Evolutionary conservation across 768 basidiomycete genomes (phyloP), one percentile per base, ranked within the genome.

Genomic region (Punctularia strigosozonata): DNA sequence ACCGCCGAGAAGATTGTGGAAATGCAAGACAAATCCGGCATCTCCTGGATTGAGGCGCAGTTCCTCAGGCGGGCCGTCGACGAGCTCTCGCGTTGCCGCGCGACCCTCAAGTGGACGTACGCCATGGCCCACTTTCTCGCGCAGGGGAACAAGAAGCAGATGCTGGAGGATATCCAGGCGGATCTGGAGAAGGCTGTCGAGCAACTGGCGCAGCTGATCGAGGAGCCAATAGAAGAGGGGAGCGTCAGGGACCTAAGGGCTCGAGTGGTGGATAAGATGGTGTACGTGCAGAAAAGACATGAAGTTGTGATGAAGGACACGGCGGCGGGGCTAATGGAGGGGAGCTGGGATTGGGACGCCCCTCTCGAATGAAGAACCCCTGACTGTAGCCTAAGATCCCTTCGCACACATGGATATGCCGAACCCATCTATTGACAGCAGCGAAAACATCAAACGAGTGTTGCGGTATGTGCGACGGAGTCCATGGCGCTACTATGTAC

Each of bases 141-240:
- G 22, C 15, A 21, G 6, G 45, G 45, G 5, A 46, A 46, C 28
- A 38, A 41, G 44, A 46, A 46, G 31, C 15, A 40, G 28, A 40
- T 46, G 21, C 42, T 46, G 41, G 45, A 46, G 25, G 45, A 46
- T 28, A 34, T 46, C 7, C 45, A 46, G 25, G 45, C 44, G 45
- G 44, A 46, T 24, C 37, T 46, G 8, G 45, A 46, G 23, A 41
- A 41, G 24, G 39, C 39, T 5, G 45, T 46, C 8, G 45, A 46
- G 24, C 33, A 45, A 4, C 36, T 46, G 10, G 46, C 45, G 17
- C 44, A 46, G 21, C 18, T 46, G 38, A 17, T 46, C 5, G 45
- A 46, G 32, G 39, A 37, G 20, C 30, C 41, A 14, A 40, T 46
- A 26, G 24, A 40, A 20, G 21, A 25, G 10, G 26, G 31, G 1